A percentile compares a stretch with the other conserved stretches of the same genome.
These are phyloP conservation scores for Cyclostephanos tholiformis DNA, from an alignment of 108 stramenopile genomes.

Conservation along the genomic window DNA sequence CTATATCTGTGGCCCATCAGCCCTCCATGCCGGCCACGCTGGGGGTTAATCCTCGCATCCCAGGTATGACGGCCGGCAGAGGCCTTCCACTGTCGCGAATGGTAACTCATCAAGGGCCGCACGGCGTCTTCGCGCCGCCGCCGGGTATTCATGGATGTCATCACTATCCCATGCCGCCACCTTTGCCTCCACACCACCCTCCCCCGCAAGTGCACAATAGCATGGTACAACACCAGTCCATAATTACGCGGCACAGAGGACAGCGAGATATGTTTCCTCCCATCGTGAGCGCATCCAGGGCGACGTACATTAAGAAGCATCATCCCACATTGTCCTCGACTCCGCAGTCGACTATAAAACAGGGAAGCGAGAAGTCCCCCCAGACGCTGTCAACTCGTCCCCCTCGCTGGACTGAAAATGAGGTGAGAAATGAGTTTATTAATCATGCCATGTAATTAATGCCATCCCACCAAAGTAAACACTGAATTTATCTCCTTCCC, in stretches of 20 bases:
- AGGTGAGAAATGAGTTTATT: slow-evolving; percentile 22
- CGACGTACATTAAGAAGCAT: background rate
- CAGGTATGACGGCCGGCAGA: background rate
- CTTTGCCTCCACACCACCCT: background rate
- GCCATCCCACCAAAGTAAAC: background rate
- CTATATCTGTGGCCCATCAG: background rate
- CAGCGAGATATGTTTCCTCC: background rate
- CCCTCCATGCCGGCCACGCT: slow-evolving; percentile 1
- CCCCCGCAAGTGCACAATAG: background rate
- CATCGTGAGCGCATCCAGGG: background rate
- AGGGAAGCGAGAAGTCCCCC: background rate
- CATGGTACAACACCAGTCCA: background rate
- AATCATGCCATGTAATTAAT: background rate
- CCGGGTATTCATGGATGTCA: slow-evolving; percentile 3
- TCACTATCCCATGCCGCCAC: slow-evolving; percentile 13
- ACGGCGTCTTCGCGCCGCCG: background rate
- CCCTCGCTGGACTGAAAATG: slow-evolving; percentile 39
- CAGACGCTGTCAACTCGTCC: slow-evolving; percentile 36
- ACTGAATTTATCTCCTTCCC: background rate
- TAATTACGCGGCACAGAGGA: slow-evolving; percentile 3
- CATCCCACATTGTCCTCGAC: background rate
- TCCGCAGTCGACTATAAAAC: background rate
- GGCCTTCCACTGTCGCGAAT: background rate
- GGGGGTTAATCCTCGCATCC: slow-evolving; percentile 15
- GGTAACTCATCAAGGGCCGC: background rate